Evolutionary conservation across 1,139 yeast genomes (phyloP), one percentile per base, ranked within the genome.

Genomic region (Suhomyces terraborum): DNA sequence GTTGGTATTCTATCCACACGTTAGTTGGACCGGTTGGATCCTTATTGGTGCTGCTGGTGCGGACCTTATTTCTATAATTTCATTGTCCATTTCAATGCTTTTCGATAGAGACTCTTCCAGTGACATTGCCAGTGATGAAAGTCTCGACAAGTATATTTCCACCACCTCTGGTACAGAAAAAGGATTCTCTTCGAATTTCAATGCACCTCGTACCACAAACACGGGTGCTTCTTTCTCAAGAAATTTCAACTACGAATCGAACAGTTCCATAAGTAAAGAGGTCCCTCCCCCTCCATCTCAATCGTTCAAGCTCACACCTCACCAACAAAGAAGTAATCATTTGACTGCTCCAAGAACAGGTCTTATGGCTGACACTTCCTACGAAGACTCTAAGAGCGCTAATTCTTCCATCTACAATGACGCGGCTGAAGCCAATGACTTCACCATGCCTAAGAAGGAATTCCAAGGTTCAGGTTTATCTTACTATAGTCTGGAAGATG

Each of bases 1-100:
- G 18, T 53, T 85, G 40, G 65, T 79, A 14, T 84, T 81, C 56
- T 73, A 73, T 49, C 93, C 93, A 4, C 69, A 80, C 51, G 67
- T 82, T 29, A 67, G 73, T 8, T 84, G 89, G 89, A 71, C 80
- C 30, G 76, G 83, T 5, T 84, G 91, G 91, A 62, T 82, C 25
- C 66, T 82, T 43, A 69, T 84, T 26, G 88, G 85, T 1, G 72
- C 86, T 2, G 83, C 87, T 2, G 84, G 74, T 1, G 63, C 81
- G 33, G 69, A 73, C 36, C 58, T 84, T 44, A 45, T 69, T 14
- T 59, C 75, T 3, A 34, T 60, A n/a, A 46, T 56, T 6, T 40
- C 66, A 6, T 52, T 67, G 19, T 48, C 62, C 26, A 46, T 69
- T 34, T 56, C 59, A 33, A 50, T 59, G 41, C 54, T 49, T 20